Percentiles rank a stretch among this genome's conserved stretches.
Evolutionary conservation across 2,329 filamentous ascomycete species (phyloP).

Genomic region (Beauveria brongniartii): DNA sequence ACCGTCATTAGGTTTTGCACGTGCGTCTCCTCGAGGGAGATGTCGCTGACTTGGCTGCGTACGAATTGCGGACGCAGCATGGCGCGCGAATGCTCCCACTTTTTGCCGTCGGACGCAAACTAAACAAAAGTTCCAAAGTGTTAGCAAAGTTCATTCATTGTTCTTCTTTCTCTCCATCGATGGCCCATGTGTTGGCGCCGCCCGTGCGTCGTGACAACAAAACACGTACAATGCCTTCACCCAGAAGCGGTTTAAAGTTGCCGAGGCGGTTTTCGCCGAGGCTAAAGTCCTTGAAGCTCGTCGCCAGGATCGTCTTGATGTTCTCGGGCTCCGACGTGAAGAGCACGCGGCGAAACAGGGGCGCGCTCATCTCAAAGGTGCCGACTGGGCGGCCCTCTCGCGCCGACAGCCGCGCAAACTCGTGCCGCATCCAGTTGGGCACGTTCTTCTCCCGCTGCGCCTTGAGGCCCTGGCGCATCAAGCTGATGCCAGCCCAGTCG

Average conservation of each 20-base stretch:
- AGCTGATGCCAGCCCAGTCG: conserved; percentile 15
- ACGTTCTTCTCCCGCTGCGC: conserved; percentile 15
- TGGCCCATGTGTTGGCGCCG: neutral
- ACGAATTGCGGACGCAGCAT: conserved; percentile 33
- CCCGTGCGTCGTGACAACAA: neutral
- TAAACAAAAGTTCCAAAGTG: neutral
- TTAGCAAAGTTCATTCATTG: neutral
- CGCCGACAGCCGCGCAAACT: conserved; percentile 5
- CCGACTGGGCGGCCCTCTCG: conserved; percentile 14
- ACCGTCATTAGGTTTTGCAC: conserved; percentile 25
- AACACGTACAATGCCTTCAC: conserved; percentile 27
- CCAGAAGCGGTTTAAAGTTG: conserved; percentile 31
- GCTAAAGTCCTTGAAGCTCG: conserved; percentile 21
- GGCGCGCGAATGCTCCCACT: conserved; percentile 29
- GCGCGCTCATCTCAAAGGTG: conserved; percentile 13
- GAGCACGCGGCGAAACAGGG: conserved; percentile 15
- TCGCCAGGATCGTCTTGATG: conserved; percentile 21
- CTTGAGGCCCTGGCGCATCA: conserved; percentile 7
- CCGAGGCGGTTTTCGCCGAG: conserved; percentile 19
- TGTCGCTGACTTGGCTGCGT: conserved; percentile 34
- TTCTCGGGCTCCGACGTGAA: conserved; percentile 20
- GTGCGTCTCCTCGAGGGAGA: conserved; percentile 31
- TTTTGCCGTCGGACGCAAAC: conserved; percentile 28
- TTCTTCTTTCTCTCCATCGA: neutral
- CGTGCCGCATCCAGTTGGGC: conserved; percentile 9